Conservation (phyloP, 169 alveolate genomes). For the Eimeria brunetti region DNA sequence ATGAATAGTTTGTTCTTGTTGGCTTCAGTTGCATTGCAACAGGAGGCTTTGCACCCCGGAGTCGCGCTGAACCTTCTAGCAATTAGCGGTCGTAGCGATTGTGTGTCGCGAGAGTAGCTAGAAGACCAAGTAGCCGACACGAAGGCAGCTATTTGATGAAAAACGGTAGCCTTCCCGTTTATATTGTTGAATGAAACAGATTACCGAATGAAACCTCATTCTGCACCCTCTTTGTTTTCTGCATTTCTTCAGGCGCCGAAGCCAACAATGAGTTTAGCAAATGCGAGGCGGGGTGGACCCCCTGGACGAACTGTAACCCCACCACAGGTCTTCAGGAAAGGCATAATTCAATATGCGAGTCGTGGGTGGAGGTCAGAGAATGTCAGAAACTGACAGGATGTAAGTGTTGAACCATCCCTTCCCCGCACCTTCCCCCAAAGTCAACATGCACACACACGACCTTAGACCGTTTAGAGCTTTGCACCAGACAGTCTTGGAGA, state of each 20-base stretch:
- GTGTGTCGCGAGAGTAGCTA: too few species aligned
- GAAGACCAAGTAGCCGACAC: too few species aligned
- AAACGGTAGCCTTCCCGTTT: too few species aligned
- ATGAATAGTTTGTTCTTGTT: neutral
- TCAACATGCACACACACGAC: too few species aligned
- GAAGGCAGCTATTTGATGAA: too few species aligned
- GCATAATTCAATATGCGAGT: neutral
- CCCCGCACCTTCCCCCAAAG: neutral
- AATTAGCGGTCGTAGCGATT: too few species aligned
- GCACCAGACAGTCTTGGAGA: too few species aligned
- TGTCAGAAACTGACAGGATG: slow-evolving; percentile 39
- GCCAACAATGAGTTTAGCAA: neutral
- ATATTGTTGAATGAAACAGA: too few species aligned
- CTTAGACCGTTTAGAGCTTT: too few species aligned
- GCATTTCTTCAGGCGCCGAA: slow-evolving; percentile 25
- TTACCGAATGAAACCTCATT: too few species aligned
- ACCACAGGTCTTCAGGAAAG: slow-evolving; percentile 18
- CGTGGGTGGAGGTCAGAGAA: slow-evolving; percentile 29
- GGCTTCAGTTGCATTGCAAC: neutral
- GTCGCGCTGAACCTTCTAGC: too few species aligned
- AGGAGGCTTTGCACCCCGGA: too few species aligned
- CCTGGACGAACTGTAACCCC: slow-evolving; percentile 27
- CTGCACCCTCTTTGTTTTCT: neutral
- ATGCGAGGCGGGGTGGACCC: neutral
- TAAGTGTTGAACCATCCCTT: neutral